phyloP scores from a whole-genome alignment of 2,329 filamentous ascomycete genomes.

The Mycosphaerella arachidis region DNA sequence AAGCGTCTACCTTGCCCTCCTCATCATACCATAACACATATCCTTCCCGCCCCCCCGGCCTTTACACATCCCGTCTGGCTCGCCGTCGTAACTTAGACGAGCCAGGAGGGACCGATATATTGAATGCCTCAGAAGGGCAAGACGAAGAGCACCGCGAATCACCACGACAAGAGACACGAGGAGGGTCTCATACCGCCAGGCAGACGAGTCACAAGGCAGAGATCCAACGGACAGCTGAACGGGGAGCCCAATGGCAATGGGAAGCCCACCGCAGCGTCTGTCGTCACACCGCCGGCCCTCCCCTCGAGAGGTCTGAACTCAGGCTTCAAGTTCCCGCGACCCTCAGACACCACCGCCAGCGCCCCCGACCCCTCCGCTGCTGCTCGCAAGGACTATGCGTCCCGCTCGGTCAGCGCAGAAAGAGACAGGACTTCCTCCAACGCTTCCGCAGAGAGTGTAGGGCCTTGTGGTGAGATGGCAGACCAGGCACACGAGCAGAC shows the following conservation, averaged over 20 bases:
- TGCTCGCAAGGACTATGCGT: constrained; percentile 24
- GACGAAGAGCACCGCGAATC: constrained; percentile 41
- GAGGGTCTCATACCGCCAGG: constrained; percentile 78
- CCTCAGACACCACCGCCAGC: constrained; percentile 22
- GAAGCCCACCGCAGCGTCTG: constrained; percentile 26
- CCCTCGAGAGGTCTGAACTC: constrained; percentile 37
- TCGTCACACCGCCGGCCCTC: constrained; percentile 37
- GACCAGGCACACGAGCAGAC: constrained; percentile 27
- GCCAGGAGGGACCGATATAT: constrained; percentile 24
- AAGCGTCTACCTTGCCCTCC: not conserved
- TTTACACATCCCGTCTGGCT: constrained; percentile 26
- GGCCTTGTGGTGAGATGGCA: constrained; percentile 26
- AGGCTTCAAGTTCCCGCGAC: constrained; percentile 33
- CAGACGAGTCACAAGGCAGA: constrained; percentile 57
- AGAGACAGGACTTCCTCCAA: constrained; percentile 42
- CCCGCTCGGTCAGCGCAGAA: constrained; percentile 20
- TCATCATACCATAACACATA: not conserved
- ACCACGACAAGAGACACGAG: constrained; percentile 65
- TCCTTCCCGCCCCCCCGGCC: not conserved
- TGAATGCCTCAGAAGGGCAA: constrained; percentile 48
- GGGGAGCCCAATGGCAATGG: constrained; percentile 43
- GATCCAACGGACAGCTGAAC: constrained; percentile 44
- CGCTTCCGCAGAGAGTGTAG: constrained; percentile 38
- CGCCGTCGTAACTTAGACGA: constrained; percentile 26
- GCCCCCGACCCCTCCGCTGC: constrained; percentile 14